Evolutionary conservation across 345 rosid genomes (phyloP), one percentile per base, ranked within the genome.

Genomic region (Corchorus olitorius): DNA sequence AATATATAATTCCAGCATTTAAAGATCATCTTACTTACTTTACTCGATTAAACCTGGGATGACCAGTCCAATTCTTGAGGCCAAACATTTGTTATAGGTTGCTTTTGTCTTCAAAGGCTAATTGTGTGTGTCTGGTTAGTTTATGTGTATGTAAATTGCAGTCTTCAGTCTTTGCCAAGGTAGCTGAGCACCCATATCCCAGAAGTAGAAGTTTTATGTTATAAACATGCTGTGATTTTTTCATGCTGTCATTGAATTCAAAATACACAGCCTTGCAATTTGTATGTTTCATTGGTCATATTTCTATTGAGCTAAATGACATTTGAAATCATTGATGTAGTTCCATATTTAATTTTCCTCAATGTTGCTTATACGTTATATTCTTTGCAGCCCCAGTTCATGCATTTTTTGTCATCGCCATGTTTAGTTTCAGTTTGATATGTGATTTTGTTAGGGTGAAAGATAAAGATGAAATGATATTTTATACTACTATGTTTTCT

Each of bases 151-250:
- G 68, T 61, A 14, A 11, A 49, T 49, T 20, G 14, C 33, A 53
- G 58, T 58, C 15, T 58, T 10, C 61, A 22, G 27, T 27, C 27
- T 27, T 27, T 27, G 27, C 62, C 20, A 58, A 9, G 8, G 1
- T 58, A 58, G 62, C 17, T 53, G 35, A 58, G 34, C 22, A 65
- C 16, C 16, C 50, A 65, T 41, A 27, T 27, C 50, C 45, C 48
- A 20, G 54, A 12, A 20, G 22, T 13, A 46, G 89, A 10, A 20
- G 34, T 53, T 43, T 12, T 39, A 48, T 64, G 27, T 8, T 39
- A 4, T 61, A 13, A 61, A 17, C 41, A 11, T 61, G 22, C 17
- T 35, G 27, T 27, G 27, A 27, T 27, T 27, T 27, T 27, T 27
- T 22, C 22, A 3, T 14, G 45, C 11, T 37, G 67, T 63, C 8